phyloP scores from a whole-genome alignment of 805 yeast species.

The Candida suzukii region DNA sequence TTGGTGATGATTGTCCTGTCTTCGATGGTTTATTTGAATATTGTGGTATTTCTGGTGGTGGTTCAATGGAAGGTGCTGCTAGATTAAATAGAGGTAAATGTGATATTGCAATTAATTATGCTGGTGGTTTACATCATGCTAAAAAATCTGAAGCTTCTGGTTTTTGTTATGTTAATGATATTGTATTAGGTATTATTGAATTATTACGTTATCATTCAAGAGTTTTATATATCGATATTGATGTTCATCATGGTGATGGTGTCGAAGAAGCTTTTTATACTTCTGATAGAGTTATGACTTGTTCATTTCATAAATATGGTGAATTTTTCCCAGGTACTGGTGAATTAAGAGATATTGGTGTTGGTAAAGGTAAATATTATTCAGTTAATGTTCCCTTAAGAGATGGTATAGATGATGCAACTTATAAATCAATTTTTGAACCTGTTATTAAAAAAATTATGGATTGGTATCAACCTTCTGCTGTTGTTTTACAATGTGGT shows the following conservation, averaged over 20 bases:
- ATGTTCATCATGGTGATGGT: constrained; percentile 93
- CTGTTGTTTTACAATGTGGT: constrained; percentile 96
- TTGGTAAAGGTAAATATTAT: constrained; percentile 77
- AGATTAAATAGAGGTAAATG: constrained; percentile 75
- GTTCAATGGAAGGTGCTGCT: constrained; percentile 85
- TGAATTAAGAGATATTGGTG: constrained; percentile 75
- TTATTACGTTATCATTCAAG: constrained; percentile 77
- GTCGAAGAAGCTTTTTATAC: constrained; percentile 92
- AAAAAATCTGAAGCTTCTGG: constrained; percentile 87
- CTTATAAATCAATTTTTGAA: constrained; percentile 79
- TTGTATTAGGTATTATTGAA: constrained; percentile 77
- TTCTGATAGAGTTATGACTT: constrained; percentile 86
- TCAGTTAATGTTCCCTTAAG: constrained; percentile 80
- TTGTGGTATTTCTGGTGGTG: constrained; percentile 79
- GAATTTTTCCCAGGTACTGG: constrained; percentile 95
- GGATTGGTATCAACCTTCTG: constrained; percentile 91
- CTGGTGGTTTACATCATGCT: constrained; percentile 93
- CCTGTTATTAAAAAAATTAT: constrained; percentile 73
- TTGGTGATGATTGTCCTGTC: constrained; percentile 91
- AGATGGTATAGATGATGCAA: constrained; percentile 91
- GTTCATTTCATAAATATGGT: constrained; percentile 88
- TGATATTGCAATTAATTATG: constrained; percentile 88
- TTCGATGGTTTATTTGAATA: constrained; percentile 74
- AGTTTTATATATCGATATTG: constrained; percentile 82
- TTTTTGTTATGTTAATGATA: constrained; percentile 86